Evolutionary conservation across 163 green algal genomes (phyloP), one percentile per base, ranked within the genome.

Genomic region (Scenedesmus sp.): DNA sequence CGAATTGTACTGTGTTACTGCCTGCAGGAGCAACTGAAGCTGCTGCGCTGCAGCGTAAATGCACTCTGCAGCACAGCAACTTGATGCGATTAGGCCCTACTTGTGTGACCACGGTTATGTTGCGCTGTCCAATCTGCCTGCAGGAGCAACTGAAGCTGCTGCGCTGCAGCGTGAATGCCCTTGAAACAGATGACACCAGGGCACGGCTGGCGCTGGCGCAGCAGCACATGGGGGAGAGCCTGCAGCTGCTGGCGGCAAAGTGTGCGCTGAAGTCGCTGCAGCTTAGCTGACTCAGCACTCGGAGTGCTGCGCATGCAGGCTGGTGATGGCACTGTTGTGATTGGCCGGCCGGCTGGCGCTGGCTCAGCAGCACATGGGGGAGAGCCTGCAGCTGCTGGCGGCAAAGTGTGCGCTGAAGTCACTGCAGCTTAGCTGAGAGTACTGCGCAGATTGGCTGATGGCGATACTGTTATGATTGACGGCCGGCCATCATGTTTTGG

Each of bases 111-210:
- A 13, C 66, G 81, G 9, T 86, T 52, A 52, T 46, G 54, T 15
- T 52, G 3, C 52, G n/a, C 23, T 82, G 74, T 23, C 10, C 59
- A 59, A n/a, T 77, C 9, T 56, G 13, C 55, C 9, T 52, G 57
- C 87, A 91, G 87, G 87, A 91, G 57, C 87, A 91, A n/a, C 87
- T 91, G 57, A 62, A 87, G 87, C 87, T 91, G 57, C 60, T 91
- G 87, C 67, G 87, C 52, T 79, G 74, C 34, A 70, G 57, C 4
- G 87, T 91, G n/a, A 87, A 79, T n/a, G 87, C 87, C 26, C 66
- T 91, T 23, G 59, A 91, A 76, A 87, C 74, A 9, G 60, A 54
- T 13, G 34, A 87, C 76, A 91, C 87, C 74, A 81, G 74, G 8
- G 23, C 2, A 4, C 87, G 87, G n/a, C 16, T 91, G 87, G 55